Evolutionary conservation across 1,139 yeast genomes (phyloP), one percentile per base, ranked within the genome.

Genomic region (Pichia sp.): DNA sequence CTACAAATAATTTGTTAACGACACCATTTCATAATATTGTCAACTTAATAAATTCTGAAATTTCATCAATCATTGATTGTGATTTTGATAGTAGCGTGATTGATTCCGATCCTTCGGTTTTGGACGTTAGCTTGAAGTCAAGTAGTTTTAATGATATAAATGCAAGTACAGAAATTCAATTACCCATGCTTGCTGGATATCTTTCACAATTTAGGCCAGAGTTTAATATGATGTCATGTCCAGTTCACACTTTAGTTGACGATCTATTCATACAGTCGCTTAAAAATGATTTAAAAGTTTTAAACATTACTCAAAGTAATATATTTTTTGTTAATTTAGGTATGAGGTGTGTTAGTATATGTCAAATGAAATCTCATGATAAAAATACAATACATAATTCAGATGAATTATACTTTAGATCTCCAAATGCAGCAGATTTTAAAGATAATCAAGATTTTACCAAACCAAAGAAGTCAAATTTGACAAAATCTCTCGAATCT

Each of bases 131-230:
- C 7, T 13, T 46, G 13, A 29, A 42, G 36, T 16, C 35, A 23
- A 22, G 8, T 7, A 16, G n/a, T n/a, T 16, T n/a, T 15, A 29
- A n/a, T 16, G 23, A 30, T 3, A 27, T 38, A 9, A 23, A 38
- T 38, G 37, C 41, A 20, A 20, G n/a, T 13, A 45, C 49, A 27
- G 47, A 39, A 13, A 45, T 44, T 13, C 47, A 47, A n/a, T 57
- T 74, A 38, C 64, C 69, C 11, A 71, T 79, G 0, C 62, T 67
- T 47, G 74, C 73, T 6, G 81, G 81, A 7, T 77, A 72, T 54
- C 63, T 72, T 5, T 79, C 76, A 38, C 78, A 75, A 51, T 77
- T 69, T 55, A 62, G 80, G 45, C 77, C 81, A 0, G 82, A 77
- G 54, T 77, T 73, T 55, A 63, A 67, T 5, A 55, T 76, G 22